Conservation (phyloP, 148 eudicot species). For the Nyssa sinensis region DNA sequence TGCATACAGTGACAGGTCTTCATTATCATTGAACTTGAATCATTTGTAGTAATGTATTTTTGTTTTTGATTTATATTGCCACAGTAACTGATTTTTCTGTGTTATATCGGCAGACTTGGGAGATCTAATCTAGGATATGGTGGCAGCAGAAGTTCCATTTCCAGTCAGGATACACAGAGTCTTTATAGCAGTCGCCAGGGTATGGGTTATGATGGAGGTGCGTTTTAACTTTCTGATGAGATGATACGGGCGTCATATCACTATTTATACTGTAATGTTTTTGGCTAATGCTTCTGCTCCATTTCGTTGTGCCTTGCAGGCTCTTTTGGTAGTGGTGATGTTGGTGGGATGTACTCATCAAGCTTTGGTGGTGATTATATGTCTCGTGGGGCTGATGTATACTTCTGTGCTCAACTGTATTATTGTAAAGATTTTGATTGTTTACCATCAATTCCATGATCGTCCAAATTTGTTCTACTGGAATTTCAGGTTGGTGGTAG, state of each 20-base stretch:
- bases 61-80: background rate
- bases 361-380: conserved; percentile 70
- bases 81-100: background rate
- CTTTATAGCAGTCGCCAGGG: conserved; percentile 82
- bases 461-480: background rate
- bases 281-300: background rate
- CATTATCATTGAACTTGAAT: background rate
- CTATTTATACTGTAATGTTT: background rate
- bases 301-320: conserved; percentile 35
- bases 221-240: conserved; percentile 7
- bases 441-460: background rate
- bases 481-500: conserved; percentile 70
- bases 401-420: conserved; percentile 13
- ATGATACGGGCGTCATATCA: background rate
- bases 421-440: background rate
- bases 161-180: conserved; percentile 81
- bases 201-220: conserved; percentile 68
- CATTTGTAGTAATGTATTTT: background rate
- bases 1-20: conserved; percentile 76
- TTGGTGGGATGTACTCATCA: conserved; percentile 78
- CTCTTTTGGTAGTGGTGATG: conserved; percentile 68
- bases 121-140: conserved; percentile 74
- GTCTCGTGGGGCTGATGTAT: conserved; percentile 86
- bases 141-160: conserved; percentile 66
- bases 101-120: conserved; percentile 50